phyloP scores from a whole-genome alignment of 2,329 filamentous ascomycete species.

The Nigrospora sphaerica region DNA sequence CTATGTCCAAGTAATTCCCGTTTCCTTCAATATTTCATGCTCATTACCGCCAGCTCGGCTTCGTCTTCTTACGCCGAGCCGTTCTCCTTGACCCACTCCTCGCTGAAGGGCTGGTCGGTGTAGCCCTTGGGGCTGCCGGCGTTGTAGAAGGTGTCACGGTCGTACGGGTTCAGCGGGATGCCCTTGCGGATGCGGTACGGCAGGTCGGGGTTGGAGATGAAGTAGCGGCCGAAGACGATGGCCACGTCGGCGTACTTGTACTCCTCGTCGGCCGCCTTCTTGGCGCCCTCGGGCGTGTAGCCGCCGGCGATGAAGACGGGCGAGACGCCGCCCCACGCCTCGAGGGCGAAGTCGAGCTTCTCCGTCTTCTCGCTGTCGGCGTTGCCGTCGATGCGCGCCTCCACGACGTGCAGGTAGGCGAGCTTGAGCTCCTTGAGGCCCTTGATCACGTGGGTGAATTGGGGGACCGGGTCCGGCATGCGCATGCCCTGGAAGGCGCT shows the following conservation, averaged over 20 bases:
- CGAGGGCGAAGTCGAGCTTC: conserved; percentile 20
- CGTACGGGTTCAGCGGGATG: conserved; percentile 32
- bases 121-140: conserved; percentile 19
- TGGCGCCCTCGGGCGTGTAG: conserved; percentile 30
- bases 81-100: conserved; percentile 5
- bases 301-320: conserved; percentile 42
- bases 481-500: conserved; percentile 48
- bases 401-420: conserved; percentile 50
- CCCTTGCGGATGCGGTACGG: conserved; percentile 34
- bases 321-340: conserved; percentile 4
- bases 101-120: conserved; percentile 26
- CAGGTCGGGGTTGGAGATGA: conserved; percentile 41
- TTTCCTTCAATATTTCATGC: too few species aligned
- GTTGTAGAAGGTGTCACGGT: conserved; percentile 37
- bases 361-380: not conserved
- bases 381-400: conserved; percentile 33
- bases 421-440: conserved; percentile 42
- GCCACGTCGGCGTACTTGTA: conserved; percentile 33
- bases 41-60: too few species aligned
- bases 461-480: conserved; percentile 47
- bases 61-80: too few species aligned
- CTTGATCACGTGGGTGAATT: conserved; percentile 46
- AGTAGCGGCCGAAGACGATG: conserved; percentile 40
- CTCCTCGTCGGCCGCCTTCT: conserved; percentile 29
- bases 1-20: too few species aligned